Conservation (phyloP, 2,329 filamentous ascomycete species). For the Diaporthe eres region DNA sequence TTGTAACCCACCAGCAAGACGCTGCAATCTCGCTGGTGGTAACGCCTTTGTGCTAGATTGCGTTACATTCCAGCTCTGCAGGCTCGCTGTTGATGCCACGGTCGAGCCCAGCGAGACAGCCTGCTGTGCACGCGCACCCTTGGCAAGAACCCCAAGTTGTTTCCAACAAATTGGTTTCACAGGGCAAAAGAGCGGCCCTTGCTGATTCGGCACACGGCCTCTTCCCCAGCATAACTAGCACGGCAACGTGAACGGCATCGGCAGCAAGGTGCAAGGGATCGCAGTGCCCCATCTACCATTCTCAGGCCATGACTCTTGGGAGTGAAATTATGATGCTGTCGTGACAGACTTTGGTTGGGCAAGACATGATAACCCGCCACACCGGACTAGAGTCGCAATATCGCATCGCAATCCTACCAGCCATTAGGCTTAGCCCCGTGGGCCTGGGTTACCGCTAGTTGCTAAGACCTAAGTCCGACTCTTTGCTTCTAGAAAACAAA, state of each 20-base stretch:
- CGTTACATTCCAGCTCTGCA: neutral
- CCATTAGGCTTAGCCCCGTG: conserved; percentile 17
- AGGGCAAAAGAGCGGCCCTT: neutral
- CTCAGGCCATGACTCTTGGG: neutral
- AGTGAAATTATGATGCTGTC: neutral
- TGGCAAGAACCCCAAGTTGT: neutral
- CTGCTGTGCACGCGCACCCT: neutral
- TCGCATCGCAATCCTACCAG: conserved; percentile 14
- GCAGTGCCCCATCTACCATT: neutral
- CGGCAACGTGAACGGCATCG: neutral
- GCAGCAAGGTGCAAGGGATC: neutral
- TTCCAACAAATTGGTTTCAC: neutral
- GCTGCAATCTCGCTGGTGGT: neutral
- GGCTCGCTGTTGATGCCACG: neutral
- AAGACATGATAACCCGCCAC: neutral
- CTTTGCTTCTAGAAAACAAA: conserved; percentile 22
- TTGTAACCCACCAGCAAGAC: neutral
- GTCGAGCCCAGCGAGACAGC: neutral
- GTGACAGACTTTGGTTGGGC: neutral
- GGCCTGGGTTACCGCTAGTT: conserved; percentile 4
- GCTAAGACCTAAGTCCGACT: conserved; percentile 14
- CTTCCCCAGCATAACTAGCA: neutral
- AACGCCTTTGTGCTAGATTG: neutral
- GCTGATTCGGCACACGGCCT: neutral
- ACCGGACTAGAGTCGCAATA: too few species aligned